A percentile compares a stretch with the other conserved stretches of the same genome.
Evolutionary conservation across 805 yeast species (phyloP).

Genomic region (Metschnikowia picachoensis): DNA sequence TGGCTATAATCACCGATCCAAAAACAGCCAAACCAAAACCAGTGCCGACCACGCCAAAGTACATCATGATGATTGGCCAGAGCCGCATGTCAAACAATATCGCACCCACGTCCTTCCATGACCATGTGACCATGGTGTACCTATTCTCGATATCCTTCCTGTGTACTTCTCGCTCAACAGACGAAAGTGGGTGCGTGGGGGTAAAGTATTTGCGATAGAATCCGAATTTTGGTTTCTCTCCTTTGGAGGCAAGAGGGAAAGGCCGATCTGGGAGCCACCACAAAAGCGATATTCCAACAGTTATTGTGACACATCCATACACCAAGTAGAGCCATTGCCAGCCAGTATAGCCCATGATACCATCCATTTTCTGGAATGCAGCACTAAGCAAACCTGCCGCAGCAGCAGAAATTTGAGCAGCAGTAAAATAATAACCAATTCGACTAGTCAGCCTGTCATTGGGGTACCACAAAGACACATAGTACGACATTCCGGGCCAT

Average conservation of each 20-base stretch:
- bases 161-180: slow-evolving; percentile 53
- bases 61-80: slow-evolving; percentile 83
- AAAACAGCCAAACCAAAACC: slow-evolving; percentile 83
- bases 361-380: slow-evolving; percentile 82
- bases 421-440: slow-evolving; percentile 85
- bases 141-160: slow-evolving; percentile 54
- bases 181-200: slow-evolving; percentile 47
- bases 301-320: slow-evolving; percentile 69
- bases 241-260: neutral
- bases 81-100: slow-evolving; percentile 60
- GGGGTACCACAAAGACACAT: slow-evolving; percentile 82
- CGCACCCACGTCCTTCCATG: slow-evolving; percentile 49
- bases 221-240: neutral
- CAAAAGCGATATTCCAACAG: slow-evolving; percentile 57
- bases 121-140: slow-evolving; percentile 50
- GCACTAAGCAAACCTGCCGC: slow-evolving; percentile 84
- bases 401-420: slow-evolving; percentile 85
- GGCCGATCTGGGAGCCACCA: slow-evolving; percentile 92
- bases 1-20: slow-evolving; percentile 70
- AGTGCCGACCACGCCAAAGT: slow-evolving; percentile 87
- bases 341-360: slow-evolving; percentile 63
- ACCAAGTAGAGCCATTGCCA: slow-evolving; percentile 84
- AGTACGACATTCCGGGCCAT: slow-evolving; percentile 89
- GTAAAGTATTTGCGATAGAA: slow-evolving; percentile 25
- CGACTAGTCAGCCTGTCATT: slow-evolving; percentile 69